A percentile compares a stretch with the other conserved stretches of the same genome.
Conservation (phyloP, 495 filamentous ascomycete genomes). For the Talaromyces wortmannii region DNA sequence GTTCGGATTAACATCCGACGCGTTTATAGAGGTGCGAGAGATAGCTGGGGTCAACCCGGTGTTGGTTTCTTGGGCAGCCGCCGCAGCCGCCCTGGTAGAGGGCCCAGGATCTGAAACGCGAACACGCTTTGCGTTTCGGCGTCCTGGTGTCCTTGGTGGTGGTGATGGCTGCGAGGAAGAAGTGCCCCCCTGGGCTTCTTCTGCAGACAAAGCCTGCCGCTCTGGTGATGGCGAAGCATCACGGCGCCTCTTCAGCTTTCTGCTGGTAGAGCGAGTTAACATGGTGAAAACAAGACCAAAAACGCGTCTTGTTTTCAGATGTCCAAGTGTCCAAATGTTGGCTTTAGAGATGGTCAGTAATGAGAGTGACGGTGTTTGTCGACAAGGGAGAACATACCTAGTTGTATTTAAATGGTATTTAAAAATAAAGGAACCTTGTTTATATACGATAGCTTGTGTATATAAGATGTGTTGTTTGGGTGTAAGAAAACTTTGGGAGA, state of each 20-base stretch:
- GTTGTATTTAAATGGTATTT: not conserved
- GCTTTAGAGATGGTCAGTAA: too few relatives aligned
- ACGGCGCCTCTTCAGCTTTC: not conserved
- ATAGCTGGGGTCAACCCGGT: conserved; percentile 68
- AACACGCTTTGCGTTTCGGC: conserved; percentile 47
- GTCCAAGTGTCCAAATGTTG: too few relatives aligned
- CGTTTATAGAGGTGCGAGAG: conserved; percentile 45
- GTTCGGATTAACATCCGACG: conserved; percentile 6
- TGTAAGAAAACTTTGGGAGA: not conserved
- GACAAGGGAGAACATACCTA: too few relatives aligned
- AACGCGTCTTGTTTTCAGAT: not conserved
- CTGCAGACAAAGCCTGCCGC: too few relatives aligned
- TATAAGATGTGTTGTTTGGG: too few relatives aligned
- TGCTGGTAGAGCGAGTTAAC: not conserved
- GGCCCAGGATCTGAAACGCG: conserved; percentile 70
- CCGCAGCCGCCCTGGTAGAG: conserved; percentile 6
- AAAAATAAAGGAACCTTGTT: not conserved
- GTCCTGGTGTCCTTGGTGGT: not conserved
- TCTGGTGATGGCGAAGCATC: not conserved
- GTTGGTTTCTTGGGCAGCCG: conserved; percentile 19
- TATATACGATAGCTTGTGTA: not conserved
- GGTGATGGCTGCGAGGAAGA: not conserved
- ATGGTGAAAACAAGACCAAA: not conserved
- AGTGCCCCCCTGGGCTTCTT: too few relatives aligned
- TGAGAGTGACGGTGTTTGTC: not conserved